Evolutionary conservation across 2,329 filamentous ascomycete genomes (phyloP).

Genomic region (Rhynchosporium graminicola): DNA sequence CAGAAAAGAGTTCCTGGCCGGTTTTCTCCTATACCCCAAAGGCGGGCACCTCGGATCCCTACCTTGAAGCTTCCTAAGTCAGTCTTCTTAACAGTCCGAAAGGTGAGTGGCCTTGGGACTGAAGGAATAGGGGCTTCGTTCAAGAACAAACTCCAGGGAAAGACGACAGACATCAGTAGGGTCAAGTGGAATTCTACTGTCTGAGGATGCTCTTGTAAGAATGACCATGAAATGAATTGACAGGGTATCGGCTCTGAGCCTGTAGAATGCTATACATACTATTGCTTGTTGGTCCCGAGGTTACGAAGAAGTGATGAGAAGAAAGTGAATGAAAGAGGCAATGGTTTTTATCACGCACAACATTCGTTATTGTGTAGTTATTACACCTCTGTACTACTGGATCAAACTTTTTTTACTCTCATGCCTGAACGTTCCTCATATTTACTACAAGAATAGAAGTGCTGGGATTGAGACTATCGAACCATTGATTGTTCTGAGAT

Average conservation of each 20-base stretch:
- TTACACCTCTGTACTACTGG: neutral
- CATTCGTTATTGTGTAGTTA: neutral
- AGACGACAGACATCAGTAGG: conserved; percentile 7
- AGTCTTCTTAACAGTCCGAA: conserved; percentile 28
- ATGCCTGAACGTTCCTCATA: neutral
- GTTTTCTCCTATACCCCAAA: conserved; percentile 17
- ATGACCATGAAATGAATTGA: neutral
- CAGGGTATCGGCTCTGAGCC: no score
- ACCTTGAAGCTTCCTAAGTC: conserved; percentile 30
- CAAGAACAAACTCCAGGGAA: conserved; percentile 10
- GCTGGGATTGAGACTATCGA: no score
- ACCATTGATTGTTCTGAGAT: no score
- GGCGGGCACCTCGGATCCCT: conserved; percentile 24
- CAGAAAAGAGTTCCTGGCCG: conserved; percentile 9
- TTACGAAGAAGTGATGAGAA: neutral
- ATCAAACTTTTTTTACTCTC: neutral
- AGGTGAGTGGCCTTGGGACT: conserved; percentile 23
- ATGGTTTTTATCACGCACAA: neutral
- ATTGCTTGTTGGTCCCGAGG: neutral
- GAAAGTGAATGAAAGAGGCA: neutral
- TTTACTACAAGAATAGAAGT: no score
- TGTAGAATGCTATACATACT: no score
- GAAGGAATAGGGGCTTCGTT: conserved; percentile 14
- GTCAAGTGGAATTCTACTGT: conserved; percentile 22
- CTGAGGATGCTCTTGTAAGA: conserved; percentile 4